A percentile compares a stretch with the other conserved stretches of the same genome.
Evolutionary conservation across 371 early-diverging fungal genomes (phyloP).

Genomic region (Nematocida parisii): DNA sequence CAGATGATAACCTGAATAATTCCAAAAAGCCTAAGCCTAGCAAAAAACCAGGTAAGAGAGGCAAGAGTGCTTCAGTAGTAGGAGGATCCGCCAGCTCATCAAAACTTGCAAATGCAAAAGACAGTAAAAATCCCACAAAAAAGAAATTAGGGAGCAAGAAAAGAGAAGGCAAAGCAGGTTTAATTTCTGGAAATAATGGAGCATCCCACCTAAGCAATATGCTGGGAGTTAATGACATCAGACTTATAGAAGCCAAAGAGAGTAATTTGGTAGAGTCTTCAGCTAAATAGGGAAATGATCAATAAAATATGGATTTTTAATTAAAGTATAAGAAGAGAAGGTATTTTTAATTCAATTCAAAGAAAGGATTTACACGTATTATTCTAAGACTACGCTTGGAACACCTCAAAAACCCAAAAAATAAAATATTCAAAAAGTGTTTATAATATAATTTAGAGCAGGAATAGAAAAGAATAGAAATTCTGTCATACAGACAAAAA

Average conservation of each 20-base stretch:
- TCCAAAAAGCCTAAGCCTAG: no score
- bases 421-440: no score
- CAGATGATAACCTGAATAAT: no score
- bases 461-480: no score
- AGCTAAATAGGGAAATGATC: background rate
- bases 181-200: background rate
- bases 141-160: background rate
- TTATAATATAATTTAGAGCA: no score
- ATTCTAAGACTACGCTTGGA: no score
- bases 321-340: background rate
- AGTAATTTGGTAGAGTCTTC: background rate
- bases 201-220: background rate
- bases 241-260: background rate
- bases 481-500: no score
- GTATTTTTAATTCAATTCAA: no score
- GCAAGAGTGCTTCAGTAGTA: background rate
- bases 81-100: background rate
- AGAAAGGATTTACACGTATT: no score
- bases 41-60: no score
- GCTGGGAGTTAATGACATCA: slow-evolving; percentile 5
- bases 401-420: no score
- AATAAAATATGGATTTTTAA: slow-evolving; percentile 11
- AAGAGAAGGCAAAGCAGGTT: background rate
- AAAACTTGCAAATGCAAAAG: background rate
- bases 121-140: background rate